Evolutionary conservation across 441 rosid genomes (phyloP).

Genomic region (Corymbia calophylla): DNA sequence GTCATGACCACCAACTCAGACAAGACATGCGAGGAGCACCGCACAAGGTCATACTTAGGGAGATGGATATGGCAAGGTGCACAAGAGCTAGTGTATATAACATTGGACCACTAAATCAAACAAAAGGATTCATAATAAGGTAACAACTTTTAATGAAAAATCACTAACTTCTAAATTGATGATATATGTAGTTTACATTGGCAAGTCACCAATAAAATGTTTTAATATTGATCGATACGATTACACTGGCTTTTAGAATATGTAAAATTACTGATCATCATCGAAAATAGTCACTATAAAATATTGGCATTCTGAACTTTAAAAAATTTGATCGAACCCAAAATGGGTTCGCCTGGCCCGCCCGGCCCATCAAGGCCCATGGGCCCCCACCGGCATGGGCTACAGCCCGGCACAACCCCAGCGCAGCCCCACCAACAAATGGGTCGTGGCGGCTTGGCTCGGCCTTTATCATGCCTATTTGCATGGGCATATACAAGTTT

Average conservation of each 20-base stretch:
- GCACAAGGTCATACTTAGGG: not conserved
- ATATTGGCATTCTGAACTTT: not conserved
- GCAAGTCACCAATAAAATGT: no score
- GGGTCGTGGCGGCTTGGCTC: accelerated
- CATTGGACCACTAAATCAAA: no score
- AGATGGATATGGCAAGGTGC: not conserved
- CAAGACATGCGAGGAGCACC: not conserved
- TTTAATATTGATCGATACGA: not conserved
- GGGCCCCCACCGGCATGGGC: not conserved
- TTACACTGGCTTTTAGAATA: not conserved
- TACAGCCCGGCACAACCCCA: no score
- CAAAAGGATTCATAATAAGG: no score
- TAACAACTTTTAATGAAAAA: no score
- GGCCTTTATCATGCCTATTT: not conserved
- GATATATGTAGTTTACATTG: not conserved
- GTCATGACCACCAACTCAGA: accelerated
- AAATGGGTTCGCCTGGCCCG: not conserved
- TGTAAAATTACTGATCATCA: not conserved
- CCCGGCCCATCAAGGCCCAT: not conserved
- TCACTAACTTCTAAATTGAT: not conserved
- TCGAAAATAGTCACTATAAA: not conserved
- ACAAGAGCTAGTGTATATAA: no score
- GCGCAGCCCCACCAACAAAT: not conserved
- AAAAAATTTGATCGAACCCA: not conserved
- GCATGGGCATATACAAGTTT: accelerated